Evolutionary conservation across 257 asterid species (phyloP).

Genomic region (Lavandula angustifolia): DNA sequence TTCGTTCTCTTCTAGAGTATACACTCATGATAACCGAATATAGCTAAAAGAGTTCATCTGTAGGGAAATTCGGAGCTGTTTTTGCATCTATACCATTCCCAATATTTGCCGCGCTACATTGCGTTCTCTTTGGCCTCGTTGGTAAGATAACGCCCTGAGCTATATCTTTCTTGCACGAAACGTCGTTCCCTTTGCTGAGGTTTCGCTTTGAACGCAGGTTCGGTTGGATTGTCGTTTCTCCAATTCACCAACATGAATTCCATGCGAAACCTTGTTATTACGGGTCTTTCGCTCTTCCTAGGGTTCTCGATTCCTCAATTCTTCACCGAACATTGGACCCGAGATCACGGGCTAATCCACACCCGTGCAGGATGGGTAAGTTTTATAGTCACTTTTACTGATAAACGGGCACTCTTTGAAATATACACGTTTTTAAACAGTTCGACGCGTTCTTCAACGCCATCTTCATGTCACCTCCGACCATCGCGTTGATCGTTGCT

Average conservation of each 20-base stretch:
- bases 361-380: conserved; percentile 94
- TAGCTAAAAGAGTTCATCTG: neutral
- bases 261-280: conserved; percentile 84
- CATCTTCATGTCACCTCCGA: conserved; percentile 77
- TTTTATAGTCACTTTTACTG: conserved; percentile 11
- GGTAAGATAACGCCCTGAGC: conserved; percentile 49
- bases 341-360: conserved; percentile 64
- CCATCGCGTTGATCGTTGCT: conserved; percentile 68
- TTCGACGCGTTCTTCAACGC: conserved; percentile 81
- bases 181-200: conserved; percentile 8
- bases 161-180: neutral
- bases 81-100: conserved; percentile 92
- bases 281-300: conserved; percentile 83
- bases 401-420: too few species aligned
- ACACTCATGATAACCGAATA: neutral
- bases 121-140: conserved; percentile 89
- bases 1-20: neutral
- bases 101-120: conserved; percentile 79
- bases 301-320: conserved; percentile 91
- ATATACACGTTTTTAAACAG: conserved; percentile 34
- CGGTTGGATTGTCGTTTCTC: conserved; percentile 89
- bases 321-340: conserved; percentile 60
- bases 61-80: conserved; percentile 95
- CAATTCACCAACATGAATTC: conserved; percentile 95
- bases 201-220: conserved; percentile 51